These are phyloP conservation scores for Diplocarpon mali DNA, from an alignment of 2,329 filamentous ascomycete species.

Conservation along the genomic window DNA sequence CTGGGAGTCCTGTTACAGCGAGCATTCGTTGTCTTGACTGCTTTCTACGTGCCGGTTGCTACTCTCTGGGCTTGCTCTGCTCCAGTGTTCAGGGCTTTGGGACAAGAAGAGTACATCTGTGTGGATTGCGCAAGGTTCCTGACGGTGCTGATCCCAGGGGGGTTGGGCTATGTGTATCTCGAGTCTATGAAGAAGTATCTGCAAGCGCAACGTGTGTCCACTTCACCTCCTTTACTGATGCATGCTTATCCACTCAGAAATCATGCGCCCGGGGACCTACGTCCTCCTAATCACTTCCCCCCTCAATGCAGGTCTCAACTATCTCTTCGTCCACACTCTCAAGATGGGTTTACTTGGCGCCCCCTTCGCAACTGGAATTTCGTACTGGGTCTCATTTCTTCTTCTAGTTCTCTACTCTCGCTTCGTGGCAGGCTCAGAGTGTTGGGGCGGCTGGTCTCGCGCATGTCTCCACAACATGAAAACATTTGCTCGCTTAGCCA, in stretches of 20 bases:
- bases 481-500: constrained; percentile 62
- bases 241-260: constrained; percentile 27
- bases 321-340: constrained; percentile 63
- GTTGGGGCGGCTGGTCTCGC: constrained; percentile 66
- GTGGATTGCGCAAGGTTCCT: constrained; percentile 63
- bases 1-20: constrained; percentile 71
- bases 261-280: constrained; percentile 76
- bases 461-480: constrained; percentile 55
- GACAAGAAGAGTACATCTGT: constrained; percentile 70
- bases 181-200: constrained; percentile 79
- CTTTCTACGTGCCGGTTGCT: constrained; percentile 63
- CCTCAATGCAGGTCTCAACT: constrained; percentile 71
- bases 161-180: constrained; percentile 79
- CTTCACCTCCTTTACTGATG: constrained; percentile 39
- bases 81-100: constrained; percentile 60
- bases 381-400: constrained; percentile 76
- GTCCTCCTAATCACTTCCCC: constrained; percentile 75
- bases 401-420: constrained; percentile 63
- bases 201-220: constrained; percentile 67
- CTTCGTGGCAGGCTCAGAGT: constrained; percentile 59
- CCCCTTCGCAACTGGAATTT: constrained; percentile 70
- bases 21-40: constrained; percentile 58
- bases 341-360: constrained; percentile 65
- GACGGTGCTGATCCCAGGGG: constrained; percentile 64
- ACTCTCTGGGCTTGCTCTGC: constrained; percentile 67